Evolutionary conservation across 2,329 filamentous ascomycete species (phyloP).

Genomic region (Metarhizium anisopliae): DNA sequence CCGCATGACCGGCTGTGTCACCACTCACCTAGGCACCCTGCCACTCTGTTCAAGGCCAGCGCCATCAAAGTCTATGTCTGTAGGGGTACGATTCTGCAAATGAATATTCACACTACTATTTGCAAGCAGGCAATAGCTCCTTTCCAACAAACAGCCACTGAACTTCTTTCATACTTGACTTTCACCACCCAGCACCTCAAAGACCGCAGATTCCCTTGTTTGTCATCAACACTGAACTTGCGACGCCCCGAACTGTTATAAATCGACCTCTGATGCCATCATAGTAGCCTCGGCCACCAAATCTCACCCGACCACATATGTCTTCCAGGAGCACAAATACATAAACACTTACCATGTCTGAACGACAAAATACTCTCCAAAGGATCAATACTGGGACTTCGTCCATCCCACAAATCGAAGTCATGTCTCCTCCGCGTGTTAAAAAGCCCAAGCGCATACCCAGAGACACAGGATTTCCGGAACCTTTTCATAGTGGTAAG

Average conservation of each 20-base stretch:
- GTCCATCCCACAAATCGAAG: slow-evolving; percentile 14
- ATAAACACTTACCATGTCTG: slow-evolving; percentile 3
- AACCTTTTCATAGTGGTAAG: slow-evolving; percentile 39
- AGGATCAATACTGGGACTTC: slow-evolving; percentile 3
- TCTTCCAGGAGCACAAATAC: background rate
- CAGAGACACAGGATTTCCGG: slow-evolving; percentile 43
- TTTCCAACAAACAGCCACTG: background rate
- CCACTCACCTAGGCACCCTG: background rate
- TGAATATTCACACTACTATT: slow-evolving; percentile 1
- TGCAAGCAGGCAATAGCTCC: background rate
- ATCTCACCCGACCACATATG: background rate
- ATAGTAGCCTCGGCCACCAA: background rate
- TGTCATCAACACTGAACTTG: background rate
- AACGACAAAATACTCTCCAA: background rate
- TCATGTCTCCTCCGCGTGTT: slow-evolving; percentile 17
- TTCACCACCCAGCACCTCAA: background rate
- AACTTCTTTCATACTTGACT: background rate
- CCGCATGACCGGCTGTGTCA: background rate
- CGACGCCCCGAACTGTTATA: background rate
- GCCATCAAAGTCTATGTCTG: background rate
- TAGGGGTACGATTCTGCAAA: background rate
- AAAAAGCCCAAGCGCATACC: slow-evolving; percentile 15
- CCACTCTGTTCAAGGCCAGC: background rate
- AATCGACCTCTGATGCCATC: background rate
- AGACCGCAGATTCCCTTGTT: background rate